A percentile compares a stretch with the other conserved stretches of the same genome.
These are phyloP conservation scores for Echeveria elegans DNA, from an alignment of 164 flowering plant genomes.

Conservation along the genomic window DNA sequence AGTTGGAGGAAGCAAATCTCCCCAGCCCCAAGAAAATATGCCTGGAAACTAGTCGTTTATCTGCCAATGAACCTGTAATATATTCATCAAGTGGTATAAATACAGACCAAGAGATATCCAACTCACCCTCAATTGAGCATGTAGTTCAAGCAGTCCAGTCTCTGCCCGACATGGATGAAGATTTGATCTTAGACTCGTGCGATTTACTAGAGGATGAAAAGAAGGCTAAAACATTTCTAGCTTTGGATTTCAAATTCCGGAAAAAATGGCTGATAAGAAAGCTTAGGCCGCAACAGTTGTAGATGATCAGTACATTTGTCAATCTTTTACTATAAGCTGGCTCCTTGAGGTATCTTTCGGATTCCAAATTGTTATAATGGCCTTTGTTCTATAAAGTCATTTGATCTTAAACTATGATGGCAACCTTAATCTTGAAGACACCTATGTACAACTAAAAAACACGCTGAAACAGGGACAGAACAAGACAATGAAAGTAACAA, in stretches of 20 bases:
- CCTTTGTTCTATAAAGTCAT: no score
- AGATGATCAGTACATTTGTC: neutral
- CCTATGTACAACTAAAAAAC: neutral
- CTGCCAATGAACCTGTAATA: slow-evolving; percentile 25
- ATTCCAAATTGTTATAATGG: no score
- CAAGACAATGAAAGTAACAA: neutral
- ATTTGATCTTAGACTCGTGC: slow-evolving; percentile 53
- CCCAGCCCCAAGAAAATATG: neutral
- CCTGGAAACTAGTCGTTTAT: slow-evolving; percentile 12
- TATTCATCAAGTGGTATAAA: slow-evolving; percentile 23
- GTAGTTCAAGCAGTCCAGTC: slow-evolving; percentile 45
- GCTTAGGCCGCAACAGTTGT: slow-evolving; percentile 6
- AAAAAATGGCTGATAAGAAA: slow-evolving; percentile 43
- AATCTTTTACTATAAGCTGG: neutral
- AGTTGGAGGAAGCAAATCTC: slow-evolving; percentile 7
- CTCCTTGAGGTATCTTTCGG: neutral
- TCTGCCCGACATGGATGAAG: slow-evolving; percentile 56
- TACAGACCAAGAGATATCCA: slow-evolving; percentile 18
- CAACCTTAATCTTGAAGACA: neutral
- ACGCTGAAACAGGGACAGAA: neutral
- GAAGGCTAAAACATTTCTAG: slow-evolving; percentile 48
- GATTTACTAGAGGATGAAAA: slow-evolving; percentile 56
- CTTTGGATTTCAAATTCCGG: slow-evolving; percentile 47
- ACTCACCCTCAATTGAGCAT: slow-evolving; percentile 23
- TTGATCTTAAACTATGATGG: neutral